Evolutionary conservation across 768 basidiomycete species (phyloP).

Genomic region (Termitomyces sp.): DNA sequence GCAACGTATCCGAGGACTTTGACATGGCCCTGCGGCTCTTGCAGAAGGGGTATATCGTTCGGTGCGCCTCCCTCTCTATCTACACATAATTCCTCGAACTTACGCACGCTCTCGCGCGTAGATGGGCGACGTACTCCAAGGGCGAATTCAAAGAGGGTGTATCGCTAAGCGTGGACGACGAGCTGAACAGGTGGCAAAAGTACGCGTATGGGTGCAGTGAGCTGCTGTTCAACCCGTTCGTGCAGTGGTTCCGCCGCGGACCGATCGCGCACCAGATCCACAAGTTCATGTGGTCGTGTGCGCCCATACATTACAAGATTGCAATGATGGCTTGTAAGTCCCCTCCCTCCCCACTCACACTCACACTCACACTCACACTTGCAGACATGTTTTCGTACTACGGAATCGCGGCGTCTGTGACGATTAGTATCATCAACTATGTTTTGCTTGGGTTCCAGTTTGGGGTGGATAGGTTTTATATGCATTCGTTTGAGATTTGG

Average conservation of each 20-base stretch:
- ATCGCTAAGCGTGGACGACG: conserved; percentile 81
- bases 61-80: conserved; percentile 23
- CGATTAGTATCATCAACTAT: conserved; percentile 69
- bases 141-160: conserved; percentile 90
- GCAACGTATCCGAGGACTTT: conserved; percentile 78
- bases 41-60: conserved; percentile 59
- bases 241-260: conserved; percentile 69
- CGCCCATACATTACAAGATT: conserved; percentile 80
- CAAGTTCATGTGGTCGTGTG: conserved; percentile 66
- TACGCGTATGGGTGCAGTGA: conserved; percentile 60
- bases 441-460: conserved; percentile 68
- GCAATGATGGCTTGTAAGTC: conserved; percentile 63
- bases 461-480: conserved; percentile 69
- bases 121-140: conserved; percentile 82
- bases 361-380: not conserved
- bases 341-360: not conserved
- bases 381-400: conserved; percentile 55
- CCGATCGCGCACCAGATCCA: conserved; percentile 77
- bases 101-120: conserved; percentile 18
- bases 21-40: conserved; percentile 70
- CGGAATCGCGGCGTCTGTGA: conserved; percentile 62
- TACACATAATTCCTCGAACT: not conserved
- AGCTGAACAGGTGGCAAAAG: conserved; percentile 89
- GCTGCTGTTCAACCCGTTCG: conserved; percentile 78
- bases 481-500: conserved; percentile 79